A percentile compares a stretch with the other conserved stretches of the same genome.
Evolutionary conservation across 805 yeast genomes (phyloP).

Genomic region (Candida ovalis): DNA sequence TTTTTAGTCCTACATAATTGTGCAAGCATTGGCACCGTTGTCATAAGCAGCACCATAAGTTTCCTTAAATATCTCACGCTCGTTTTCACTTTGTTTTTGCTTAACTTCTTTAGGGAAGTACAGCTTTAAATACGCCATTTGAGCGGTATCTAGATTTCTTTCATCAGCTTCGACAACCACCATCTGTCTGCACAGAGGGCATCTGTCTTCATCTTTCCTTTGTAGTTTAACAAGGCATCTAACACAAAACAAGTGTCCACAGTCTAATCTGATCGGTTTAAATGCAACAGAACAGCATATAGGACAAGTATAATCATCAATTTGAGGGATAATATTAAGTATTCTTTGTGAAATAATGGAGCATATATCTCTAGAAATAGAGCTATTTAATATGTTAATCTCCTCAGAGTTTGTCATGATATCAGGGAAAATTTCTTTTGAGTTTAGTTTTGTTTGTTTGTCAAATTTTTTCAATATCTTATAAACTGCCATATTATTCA

Average conservation of each 20-base stretch:
- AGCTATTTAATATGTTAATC: constrained; percentile 24
- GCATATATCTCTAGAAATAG: constrained; percentile 53
- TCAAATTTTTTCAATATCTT: constrained; percentile 76
- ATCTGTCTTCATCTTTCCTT: constrained; percentile 50
- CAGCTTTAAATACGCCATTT: constrained; percentile 49
- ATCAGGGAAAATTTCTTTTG: constrained; percentile 43
- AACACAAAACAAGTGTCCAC: constrained; percentile 70
- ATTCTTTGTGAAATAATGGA: constrained; percentile 51
- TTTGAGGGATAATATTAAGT: constrained; percentile 60
- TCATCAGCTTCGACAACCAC: constrained; percentile 59
- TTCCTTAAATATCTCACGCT: constrained; percentile 42
- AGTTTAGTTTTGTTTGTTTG: constrained; percentile 58
- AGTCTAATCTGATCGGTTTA: constrained; percentile 62
- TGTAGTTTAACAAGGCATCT: constrained; percentile 68
- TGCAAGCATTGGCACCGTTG: constrained; percentile 27
- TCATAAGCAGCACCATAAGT: constrained; percentile 34
- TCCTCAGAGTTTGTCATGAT: constrained; percentile 17
- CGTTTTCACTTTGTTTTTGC: constrained; percentile 54
- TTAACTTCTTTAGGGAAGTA: constrained; percentile 69
- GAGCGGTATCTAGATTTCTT: constrained; percentile 51
- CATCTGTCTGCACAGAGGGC: constrained; percentile 62
- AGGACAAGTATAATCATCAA: constrained; percentile 75
- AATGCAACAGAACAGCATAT: constrained; percentile 67
- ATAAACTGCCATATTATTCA: constrained; percentile 59
- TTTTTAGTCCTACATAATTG: constrained; percentile 18